Evolutionary conservation across 805 yeast genomes (phyloP).

Genomic region (Ogataea sp.): DNA sequence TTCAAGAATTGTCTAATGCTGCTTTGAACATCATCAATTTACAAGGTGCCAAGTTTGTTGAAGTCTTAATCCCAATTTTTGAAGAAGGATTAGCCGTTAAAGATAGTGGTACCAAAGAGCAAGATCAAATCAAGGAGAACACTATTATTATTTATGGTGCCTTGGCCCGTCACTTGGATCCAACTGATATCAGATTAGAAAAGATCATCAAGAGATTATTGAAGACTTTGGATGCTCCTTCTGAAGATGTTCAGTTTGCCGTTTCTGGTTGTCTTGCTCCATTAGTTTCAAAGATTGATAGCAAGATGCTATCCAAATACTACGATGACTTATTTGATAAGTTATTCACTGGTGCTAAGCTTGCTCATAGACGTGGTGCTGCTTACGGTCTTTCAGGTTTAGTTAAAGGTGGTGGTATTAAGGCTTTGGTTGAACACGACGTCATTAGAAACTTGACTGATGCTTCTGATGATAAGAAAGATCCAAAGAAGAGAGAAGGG

Average conservation of each 20-base stretch:
- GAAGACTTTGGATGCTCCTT: constrained; percentile 73
- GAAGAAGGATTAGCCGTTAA: constrained; percentile 54
- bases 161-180: constrained; percentile 73
- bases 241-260: constrained; percentile 85
- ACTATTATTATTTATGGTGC: constrained; percentile 86
- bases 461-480: constrained; percentile 84
- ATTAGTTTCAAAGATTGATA: constrained; percentile 49
- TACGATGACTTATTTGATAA: constrained; percentile 52
- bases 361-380: constrained; percentile 75
- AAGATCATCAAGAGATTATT: constrained; percentile 63
- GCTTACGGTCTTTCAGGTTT: constrained; percentile 96
- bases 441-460: constrained; percentile 66
- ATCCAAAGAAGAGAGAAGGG: constrained; percentile 69
- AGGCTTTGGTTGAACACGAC: constrained; percentile 66
- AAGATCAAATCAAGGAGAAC: constrained; percentile 65
- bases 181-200: constrained; percentile 57
- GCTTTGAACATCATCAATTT: constrained; percentile 63
- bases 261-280: constrained; percentile 84
- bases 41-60: constrained; percentile 64
- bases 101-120: constrained; percentile 37
- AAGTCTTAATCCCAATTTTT: constrained; percentile 70
- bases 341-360: constrained; percentile 42
- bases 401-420: constrained; percentile 83
- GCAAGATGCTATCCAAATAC: constrained; percentile 40
- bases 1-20: constrained; percentile 83